Percentiles rank a stretch among this genome's conserved stretches.
These are phyloP conservation scores for Macrolepiota albuminosa DNA, from an alignment of 768 basidiomycete genomes.

Conservation along the genomic window DNA sequence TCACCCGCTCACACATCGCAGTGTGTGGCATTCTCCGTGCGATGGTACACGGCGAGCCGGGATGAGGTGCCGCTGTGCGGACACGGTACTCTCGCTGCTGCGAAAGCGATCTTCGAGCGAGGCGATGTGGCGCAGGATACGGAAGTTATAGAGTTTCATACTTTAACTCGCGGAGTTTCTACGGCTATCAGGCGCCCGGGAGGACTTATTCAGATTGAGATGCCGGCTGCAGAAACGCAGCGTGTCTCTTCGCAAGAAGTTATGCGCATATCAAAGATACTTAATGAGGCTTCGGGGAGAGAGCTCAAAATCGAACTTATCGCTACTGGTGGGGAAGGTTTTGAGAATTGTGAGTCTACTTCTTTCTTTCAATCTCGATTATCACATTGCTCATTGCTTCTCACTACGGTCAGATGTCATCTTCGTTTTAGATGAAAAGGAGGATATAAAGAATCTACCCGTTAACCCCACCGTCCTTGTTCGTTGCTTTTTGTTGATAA, in stretches of 20 bases:
- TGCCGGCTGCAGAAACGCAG: conserved; percentile 25
- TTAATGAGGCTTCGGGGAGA: conserved; percentile 35
- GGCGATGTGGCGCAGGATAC: conserved; percentile 22
- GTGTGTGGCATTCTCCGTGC: conserved; percentile 28
- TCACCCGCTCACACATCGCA: conserved; percentile 5
- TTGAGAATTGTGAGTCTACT: conserved; percentile 24
- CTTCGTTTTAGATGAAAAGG: conserved; percentile 34
- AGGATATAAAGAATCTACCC: conserved; percentile 12
- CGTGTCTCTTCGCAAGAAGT: conserved; percentile 26
- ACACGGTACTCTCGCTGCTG: conserved; percentile 42
- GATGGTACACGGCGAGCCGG: conserved; percentile 30
- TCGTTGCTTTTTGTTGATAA: neutral
- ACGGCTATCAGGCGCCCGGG: conserved; percentile 25
- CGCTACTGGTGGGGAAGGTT: conserved; percentile 29
- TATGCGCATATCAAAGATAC: conserved; percentile 21
- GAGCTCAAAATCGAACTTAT: conserved; percentile 32
- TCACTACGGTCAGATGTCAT: conserved; percentile 26
- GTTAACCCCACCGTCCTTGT: conserved; percentile 5
- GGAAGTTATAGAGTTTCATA: conserved; percentile 30
- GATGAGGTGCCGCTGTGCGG: conserved; percentile 33
- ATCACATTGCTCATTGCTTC: neutral
- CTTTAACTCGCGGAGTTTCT: conserved; percentile 19
- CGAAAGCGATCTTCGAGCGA: conserved; percentile 32
- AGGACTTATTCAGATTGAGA: conserved; percentile 32
- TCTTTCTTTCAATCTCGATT: neutral